Conservation (phyloP, 164 flowering plant genomes). For the Cinnamomum micranthum region DNA sequence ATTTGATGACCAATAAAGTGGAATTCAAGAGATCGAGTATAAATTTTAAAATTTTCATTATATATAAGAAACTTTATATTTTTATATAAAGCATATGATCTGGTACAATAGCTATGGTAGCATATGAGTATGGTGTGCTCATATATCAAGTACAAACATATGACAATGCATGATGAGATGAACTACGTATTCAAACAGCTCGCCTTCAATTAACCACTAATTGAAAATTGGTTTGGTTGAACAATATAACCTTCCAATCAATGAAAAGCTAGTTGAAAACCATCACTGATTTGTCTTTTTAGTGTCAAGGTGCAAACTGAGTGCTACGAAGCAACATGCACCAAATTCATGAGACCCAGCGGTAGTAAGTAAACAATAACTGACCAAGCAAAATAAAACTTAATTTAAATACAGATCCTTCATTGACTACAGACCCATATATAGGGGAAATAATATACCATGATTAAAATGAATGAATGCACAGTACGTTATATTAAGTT, state of each 20-base stretch:
- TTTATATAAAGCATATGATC: neutral
- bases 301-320: neutral
- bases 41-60: too few relatives aligned
- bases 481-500: too few relatives aligned
- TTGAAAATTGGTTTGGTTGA: neutral
- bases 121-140: neutral
- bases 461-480: too few relatives aligned
- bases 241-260: neutral
- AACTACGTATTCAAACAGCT: neutral
- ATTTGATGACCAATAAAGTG: neutral
- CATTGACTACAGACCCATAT: too few relatives aligned
- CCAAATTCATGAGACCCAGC: neutral
- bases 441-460: too few relatives aligned
- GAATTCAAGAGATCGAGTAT: neutral
- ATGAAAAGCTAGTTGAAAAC: neutral
- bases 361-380: too few relatives aligned
- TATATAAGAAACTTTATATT: too few relatives aligned
- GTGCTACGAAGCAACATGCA: neutral
- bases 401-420: too few relatives aligned
- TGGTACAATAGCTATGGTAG: neutral
- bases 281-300: neutral
- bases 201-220: neutral
- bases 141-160: neutral
- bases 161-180: neutral
- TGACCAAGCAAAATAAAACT: too few relatives aligned